Percentiles rank a stretch among this genome's conserved stretches.
These are phyloP conservation scores for Westerdykella aurantiaca DNA, from an alignment of 2,329 filamentous ascomycete genomes.

Conservation along the genomic window DNA sequence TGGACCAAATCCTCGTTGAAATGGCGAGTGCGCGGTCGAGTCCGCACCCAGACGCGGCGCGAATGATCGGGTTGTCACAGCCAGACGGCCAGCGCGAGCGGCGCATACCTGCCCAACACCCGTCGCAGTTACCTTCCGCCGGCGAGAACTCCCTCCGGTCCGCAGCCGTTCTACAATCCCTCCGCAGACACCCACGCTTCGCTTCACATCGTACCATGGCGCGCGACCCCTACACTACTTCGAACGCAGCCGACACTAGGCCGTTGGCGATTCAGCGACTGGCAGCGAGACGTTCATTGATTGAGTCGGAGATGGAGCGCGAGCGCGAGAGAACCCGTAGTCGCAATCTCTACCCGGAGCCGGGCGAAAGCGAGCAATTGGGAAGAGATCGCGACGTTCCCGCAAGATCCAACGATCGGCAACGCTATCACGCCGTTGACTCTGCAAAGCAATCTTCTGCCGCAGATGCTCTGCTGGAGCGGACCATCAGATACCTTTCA, in stretches of 20 bases:
- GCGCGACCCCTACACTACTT: conserved; percentile 15
- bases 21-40: conserved; percentile 36
- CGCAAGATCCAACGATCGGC: too few relatives aligned
- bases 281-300: conserved; percentile 21
- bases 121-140: conserved; percentile 19
- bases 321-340: conserved; percentile 1
- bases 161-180: conserved; percentile 38
- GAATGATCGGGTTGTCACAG: too few relatives aligned
- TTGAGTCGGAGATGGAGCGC: conserved; percentile 9
- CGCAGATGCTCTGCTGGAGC: conserved; percentile 45
- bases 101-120: conserved; percentile 19
- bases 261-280: conserved; percentile 25
- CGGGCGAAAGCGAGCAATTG: background rate
- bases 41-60: conserved; percentile 35
- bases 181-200: conserved; percentile 37
- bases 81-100: conserved; percentile 28
- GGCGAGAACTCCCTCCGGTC: conserved; percentile 34
- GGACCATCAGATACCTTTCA: conserved; percentile 57
- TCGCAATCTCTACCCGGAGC: background rate
- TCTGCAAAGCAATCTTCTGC: conserved; percentile 8
- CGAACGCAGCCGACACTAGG: conserved; percentile 15
- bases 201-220: conserved; percentile 19
- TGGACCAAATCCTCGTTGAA: conserved; percentile 39
- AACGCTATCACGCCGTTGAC: too few relatives aligned
- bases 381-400: too few relatives aligned